Evolutionary conservation across 768 basidiomycete species (phyloP).

Genomic region (Dentipellis sp.): DNA sequence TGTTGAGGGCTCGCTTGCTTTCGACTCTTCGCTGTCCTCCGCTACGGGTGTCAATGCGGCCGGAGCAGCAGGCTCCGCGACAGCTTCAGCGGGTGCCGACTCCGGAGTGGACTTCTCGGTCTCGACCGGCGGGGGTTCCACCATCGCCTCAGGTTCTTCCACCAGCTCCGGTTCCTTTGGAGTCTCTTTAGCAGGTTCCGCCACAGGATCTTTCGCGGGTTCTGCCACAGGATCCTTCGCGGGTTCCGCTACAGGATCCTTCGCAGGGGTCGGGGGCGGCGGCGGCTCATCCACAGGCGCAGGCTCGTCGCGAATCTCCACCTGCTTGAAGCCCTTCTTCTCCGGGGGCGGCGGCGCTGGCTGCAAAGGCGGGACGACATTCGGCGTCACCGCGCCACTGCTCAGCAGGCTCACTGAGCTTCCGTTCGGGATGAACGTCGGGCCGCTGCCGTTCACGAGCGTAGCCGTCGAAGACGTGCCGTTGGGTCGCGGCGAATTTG

Average conservation of each 20-base stretch:
- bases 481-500: not conserved
- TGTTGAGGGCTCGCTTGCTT: too few species aligned
- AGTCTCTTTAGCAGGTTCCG: not conserved
- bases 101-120: too few species aligned
- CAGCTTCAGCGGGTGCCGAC: too few species aligned
- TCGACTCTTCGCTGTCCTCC: too few species aligned
- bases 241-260: not conserved
- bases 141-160: not conserved
- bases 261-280: not conserved
- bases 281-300: not conserved
- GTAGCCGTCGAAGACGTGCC: not conserved
- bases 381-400: slow-evolving; percentile 15
- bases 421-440: not conserved
- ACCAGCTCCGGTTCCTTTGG: not conserved
- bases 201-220: not conserved
- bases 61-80: too few species aligned
- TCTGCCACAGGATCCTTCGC: not conserved
- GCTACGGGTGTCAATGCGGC: too few species aligned
- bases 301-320: not conserved
- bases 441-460: not conserved
- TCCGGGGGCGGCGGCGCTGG: slow-evolving; percentile 1
- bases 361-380: slow-evolving; percentile 17
- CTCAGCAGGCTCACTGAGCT: slow-evolving; percentile 1
- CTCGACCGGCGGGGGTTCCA: too few species aligned
- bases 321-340: slow-evolving; percentile 2